phyloP scores from a whole-genome alignment of 495 filamentous ascomycete species.

The Neurospora hispaniola region DNA sequence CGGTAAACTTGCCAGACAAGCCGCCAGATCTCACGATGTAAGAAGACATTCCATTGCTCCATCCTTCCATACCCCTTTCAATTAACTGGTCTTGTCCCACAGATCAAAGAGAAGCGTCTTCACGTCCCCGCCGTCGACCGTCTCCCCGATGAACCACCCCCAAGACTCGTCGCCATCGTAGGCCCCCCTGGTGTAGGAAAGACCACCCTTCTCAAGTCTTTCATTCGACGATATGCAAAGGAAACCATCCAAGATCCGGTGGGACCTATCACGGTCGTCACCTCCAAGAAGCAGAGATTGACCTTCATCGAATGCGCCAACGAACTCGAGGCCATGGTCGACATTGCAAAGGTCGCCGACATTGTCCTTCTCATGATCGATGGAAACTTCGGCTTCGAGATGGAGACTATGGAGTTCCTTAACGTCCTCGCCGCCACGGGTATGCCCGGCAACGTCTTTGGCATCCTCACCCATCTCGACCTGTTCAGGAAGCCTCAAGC shows the following conservation, averaged over 20 bases:
- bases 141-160: constrained; percentile 89
- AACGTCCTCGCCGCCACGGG: constrained; percentile 81
- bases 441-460: constrained; percentile 97
- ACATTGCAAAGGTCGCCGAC: constrained; percentile 91
- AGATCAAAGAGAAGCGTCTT: constrained; percentile 89
- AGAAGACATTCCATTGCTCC: constrained; percentile 8
- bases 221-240: constrained; percentile 90
- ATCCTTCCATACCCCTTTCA: neutral
- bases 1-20: constrained; percentile 72
- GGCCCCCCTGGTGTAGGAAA: constrained; percentile 79
- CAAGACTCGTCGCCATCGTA: constrained; percentile 82
- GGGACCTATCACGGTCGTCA: constrained; percentile 90
- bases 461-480: constrained; percentile 91
- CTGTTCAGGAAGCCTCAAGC: constrained; percentile 88
- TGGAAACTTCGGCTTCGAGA: constrained; percentile 96
- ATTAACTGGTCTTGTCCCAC: constrained; percentile 6
- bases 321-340: constrained; percentile 89
- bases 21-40: constrained; percentile 87
- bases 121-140: constrained; percentile 95
- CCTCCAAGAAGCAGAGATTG: constrained; percentile 81
- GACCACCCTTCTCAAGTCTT: constrained; percentile 66
- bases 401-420: constrained; percentile 99
- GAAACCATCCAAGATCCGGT: constrained; percentile 81
- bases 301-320: constrained; percentile 96
- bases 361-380: constrained; percentile 97